Percentiles rank a stretch among this genome's conserved stretches.
Evolutionary conservation across 331 rosid genomes (phyloP).

Genomic region (Erythrophleum ivorense): DNA sequence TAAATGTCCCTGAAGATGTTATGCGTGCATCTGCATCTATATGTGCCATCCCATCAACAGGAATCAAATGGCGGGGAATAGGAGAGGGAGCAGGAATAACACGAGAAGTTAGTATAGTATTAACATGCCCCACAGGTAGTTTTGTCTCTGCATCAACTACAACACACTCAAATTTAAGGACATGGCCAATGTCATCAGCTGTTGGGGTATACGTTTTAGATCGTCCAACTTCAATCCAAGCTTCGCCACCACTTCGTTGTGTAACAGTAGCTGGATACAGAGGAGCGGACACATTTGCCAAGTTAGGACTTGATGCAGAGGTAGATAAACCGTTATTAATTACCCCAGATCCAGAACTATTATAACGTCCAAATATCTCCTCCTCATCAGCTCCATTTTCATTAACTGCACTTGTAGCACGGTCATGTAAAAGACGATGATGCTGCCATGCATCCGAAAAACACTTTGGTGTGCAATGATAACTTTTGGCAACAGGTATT

Average conservation of each 20-base stretch:
- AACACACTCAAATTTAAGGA: constrained; percentile 92
- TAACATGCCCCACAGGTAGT: constrained; percentile 65
- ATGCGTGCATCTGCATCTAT: constrained; percentile 76
- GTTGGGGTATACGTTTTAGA: constrained; percentile 84
- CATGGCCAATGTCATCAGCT: constrained; percentile 89
- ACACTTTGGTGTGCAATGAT: constrained; percentile 90
- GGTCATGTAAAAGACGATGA: constrained; percentile 94
- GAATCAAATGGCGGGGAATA: constrained; percentile 72
- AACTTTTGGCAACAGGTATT: constrained; percentile 84
- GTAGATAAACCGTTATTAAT: constrained; percentile 58
- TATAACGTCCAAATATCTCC: constrained; percentile 80
- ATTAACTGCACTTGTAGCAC: constrained; percentile 88
- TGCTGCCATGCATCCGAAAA: constrained; percentile 98
- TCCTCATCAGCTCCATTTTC: constrained; percentile 93
- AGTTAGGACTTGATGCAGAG: constrained; percentile 67
- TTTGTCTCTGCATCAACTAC: constrained; percentile 80
- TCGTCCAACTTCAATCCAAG: constrained; percentile 91
- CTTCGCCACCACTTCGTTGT: constrained; percentile 85
- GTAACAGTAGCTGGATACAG: constrained; percentile 79
- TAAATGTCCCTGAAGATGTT: constrained; percentile 79
- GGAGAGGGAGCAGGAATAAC: constrained; percentile 98
- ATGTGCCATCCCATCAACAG: constrained; percentile 74
- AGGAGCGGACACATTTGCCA: constrained; percentile 79
- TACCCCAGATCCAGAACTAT: constrained; percentile 65
- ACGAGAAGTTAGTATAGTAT: constrained; percentile 72